These are phyloP conservation scores for Lentinus polychrous DNA, from an alignment of 1,284 basidiomycete genomes.

Conservation along the genomic window DNA sequence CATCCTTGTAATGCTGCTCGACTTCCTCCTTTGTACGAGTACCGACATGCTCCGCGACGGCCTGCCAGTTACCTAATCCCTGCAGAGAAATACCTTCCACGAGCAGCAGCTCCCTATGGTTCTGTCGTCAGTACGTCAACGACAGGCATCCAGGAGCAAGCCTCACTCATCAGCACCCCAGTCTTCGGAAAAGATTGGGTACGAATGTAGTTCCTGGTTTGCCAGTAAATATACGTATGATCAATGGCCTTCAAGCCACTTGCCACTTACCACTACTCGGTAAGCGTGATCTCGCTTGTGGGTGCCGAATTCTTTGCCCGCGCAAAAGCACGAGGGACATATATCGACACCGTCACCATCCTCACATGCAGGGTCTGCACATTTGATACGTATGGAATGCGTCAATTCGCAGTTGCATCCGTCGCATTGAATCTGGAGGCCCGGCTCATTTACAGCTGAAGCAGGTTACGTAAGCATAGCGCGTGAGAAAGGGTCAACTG, in stretches of 20 bases:
- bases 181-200: constrained; percentile 91
- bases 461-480: constrained; percentile 30
- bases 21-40: constrained; percentile 94
- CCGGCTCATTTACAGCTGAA: constrained; percentile 69
- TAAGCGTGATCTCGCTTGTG: constrained; percentile 91
- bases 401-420: constrained; percentile 70
- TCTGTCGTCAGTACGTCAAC: not conserved
- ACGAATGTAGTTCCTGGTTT: constrained; percentile 85
- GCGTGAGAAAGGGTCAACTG: constrained; percentile 30
- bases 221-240: constrained; percentile 1
- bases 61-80: constrained; percentile 96
- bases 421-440: constrained; percentile 72
- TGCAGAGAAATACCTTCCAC: constrained; percentile 87
- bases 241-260: constrained; percentile 18
- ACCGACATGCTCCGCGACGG: constrained; percentile 93
- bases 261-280: constrained; percentile 75
- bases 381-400: constrained; percentile 89
- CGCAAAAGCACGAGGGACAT: constrained; percentile 87
- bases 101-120: constrained; percentile 78
- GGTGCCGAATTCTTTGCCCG: constrained; percentile 82
- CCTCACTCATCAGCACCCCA: constrained; percentile 97
- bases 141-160: not conserved
- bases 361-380: constrained; percentile 76
- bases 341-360: constrained; percentile 77
- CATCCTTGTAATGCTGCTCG: constrained; percentile 80